Percentiles rank a stretch among this genome's conserved stretches.
Conservation (phyloP, 2,329 filamentous ascomycete species). For the Sporothrix pseudoabietina region DNA sequence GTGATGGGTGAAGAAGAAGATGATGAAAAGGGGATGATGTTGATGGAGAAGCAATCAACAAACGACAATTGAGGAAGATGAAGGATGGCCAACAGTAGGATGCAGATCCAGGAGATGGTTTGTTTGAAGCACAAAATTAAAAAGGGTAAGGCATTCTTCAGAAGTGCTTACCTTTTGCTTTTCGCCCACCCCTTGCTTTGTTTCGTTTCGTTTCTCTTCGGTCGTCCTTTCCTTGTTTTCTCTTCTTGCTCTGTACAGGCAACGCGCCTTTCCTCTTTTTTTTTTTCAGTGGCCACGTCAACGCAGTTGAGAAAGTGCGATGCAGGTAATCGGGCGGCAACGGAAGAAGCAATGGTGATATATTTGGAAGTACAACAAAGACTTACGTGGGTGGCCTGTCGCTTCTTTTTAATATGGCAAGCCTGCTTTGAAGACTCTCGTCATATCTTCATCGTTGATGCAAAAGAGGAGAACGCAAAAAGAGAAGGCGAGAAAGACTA, state of each 20-base stretch:
- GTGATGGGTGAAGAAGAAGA: background rate
- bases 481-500: background rate
- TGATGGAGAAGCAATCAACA: background rate
- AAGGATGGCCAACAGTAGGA: background rate
- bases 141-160: no score
- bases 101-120: background rate
- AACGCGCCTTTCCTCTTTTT: background rate
- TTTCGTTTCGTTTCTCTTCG: background rate
- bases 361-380: background rate
- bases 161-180: conserved; percentile 1
- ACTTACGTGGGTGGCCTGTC: background rate
- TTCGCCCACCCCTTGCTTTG: background rate
- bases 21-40: background rate
- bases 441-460: background rate
- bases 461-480: background rate
- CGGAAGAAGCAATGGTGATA: background rate
- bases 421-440: background rate
- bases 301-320: background rate
- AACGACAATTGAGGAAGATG: background rate
- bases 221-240: background rate
- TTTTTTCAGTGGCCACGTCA: background rate
- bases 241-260: background rate
- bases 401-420: background rate
- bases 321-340: background rate
- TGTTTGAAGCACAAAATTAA: background rate